Conservation (phyloP, 2,329 filamentous ascomycete genomes). For the Didymellaceae sp. region DNA sequence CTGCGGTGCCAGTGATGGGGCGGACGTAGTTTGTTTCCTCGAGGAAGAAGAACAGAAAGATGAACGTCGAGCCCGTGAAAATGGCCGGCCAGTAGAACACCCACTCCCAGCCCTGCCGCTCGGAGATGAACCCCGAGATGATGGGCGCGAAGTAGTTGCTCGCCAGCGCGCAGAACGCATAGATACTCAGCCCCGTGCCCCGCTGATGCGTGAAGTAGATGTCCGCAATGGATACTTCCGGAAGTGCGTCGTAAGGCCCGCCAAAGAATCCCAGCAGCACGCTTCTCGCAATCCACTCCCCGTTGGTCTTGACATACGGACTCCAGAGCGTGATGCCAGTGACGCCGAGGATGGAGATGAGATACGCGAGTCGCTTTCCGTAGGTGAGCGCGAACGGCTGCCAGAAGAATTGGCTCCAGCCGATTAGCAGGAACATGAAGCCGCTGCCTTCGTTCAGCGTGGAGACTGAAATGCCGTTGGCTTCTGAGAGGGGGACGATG, state of each 20-base stretch:
- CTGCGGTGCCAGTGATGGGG: constrained; percentile 28
- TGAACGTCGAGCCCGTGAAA: constrained; percentile 55
- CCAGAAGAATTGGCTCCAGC: constrained; percentile 60
- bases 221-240: constrained; percentile 56
- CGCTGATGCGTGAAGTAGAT: constrained; percentile 47
- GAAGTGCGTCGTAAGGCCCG: constrained; percentile 58
- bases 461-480: constrained; percentile 55
- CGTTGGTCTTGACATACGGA: constrained; percentile 52
- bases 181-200: constrained; percentile 42
- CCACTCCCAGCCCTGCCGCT: constrained; percentile 47
- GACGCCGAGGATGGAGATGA: constrained; percentile 52
- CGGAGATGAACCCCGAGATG: constrained; percentile 46
- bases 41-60: constrained; percentile 65
- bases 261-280: constrained; percentile 57
- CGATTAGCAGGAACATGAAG: constrained; percentile 60
- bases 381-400: constrained; percentile 61
- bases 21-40: constrained; percentile 66
- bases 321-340: constrained; percentile 53
- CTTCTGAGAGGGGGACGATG: constrained; percentile 55
- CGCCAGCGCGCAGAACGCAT: constrained; percentile 41
- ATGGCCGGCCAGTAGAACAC: constrained; percentile 61
- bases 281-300: constrained; percentile 57
- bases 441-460: constrained; percentile 59
- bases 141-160: constrained; percentile 49
- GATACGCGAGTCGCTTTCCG: constrained; percentile 58